Evolutionary conservation across 2,329 filamentous ascomycete species (phyloP).

Genomic region (Penicillium freii): DNA sequence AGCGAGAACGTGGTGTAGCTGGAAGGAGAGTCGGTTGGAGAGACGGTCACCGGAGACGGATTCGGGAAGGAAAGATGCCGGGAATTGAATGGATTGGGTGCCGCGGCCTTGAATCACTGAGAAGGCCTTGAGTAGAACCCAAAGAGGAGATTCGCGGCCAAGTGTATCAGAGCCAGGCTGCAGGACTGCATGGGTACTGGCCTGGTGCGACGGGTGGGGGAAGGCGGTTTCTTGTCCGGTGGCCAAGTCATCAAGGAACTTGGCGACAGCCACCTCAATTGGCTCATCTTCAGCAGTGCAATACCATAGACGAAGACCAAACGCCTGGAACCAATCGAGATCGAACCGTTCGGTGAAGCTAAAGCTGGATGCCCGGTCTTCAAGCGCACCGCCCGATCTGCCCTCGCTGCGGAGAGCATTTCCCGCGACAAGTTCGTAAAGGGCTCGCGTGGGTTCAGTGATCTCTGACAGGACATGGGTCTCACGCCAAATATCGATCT

Average conservation of each 20-base stretch:
- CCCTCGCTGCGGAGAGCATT: conserved; percentile 84
- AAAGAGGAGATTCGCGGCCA: conserved; percentile 71
- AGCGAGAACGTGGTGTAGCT: conserved; percentile 69
- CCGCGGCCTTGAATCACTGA: conserved; percentile 46
- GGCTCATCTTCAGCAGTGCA: conserved; percentile 66
- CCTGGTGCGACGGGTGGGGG: conserved; percentile 70
- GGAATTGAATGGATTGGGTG: conserved; percentile 50
- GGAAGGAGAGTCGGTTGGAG: conserved; percentile 77
- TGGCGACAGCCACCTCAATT: conserved; percentile 68
- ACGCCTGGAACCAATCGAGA: conserved; percentile 89
- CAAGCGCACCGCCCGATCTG: conserved; percentile 65
- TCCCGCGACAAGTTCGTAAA: conserved; percentile 87
- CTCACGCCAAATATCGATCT: conserved; percentile 80
- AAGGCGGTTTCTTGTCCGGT: conserved; percentile 66
- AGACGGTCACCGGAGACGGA: conserved; percentile 73
- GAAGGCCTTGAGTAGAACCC: conserved; percentile 82
- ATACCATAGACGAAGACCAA: conserved; percentile 90
- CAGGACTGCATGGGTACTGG: conserved; percentile 56
- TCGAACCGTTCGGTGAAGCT: conserved; percentile 78
- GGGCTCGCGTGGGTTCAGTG: conserved; percentile 73
- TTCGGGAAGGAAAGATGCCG: conserved; percentile 71
- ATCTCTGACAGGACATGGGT: conserved; percentile 86
- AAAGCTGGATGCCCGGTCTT: conserved; percentile 79
- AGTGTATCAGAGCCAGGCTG: conserved; percentile 60
- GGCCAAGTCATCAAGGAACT: conserved; percentile 71